Evolutionary conservation across 805 yeast genomes (phyloP).

Genomic region (Candida pini): DNA sequence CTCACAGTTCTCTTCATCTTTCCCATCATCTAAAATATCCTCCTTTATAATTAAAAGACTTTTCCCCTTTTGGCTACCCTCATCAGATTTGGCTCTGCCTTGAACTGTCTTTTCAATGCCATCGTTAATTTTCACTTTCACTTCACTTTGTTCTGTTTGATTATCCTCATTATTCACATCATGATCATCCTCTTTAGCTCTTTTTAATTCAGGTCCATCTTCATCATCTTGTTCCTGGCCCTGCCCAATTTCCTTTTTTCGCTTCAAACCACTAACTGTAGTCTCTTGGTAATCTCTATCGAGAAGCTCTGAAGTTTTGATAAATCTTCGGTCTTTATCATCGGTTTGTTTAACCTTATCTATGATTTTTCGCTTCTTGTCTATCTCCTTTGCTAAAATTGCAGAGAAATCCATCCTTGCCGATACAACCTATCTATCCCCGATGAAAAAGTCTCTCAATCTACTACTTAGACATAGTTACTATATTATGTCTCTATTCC

Average conservation of each 20-base stretch:
- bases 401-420: constrained; percentile 43
- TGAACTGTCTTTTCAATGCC: background rate
- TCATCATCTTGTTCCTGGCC: constrained; percentile 2
- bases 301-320: constrained; percentile 9
- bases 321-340: constrained; percentile 1
- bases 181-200: constrained; percentile 1
- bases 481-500: too few species aligned
- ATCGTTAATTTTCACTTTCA: background rate
- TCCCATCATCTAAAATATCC: constrained; percentile 31
- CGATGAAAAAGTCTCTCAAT: too few species aligned
- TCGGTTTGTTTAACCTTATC: constrained; percentile 3
- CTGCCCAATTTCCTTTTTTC: constrained; percentile 1
- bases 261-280: background rate
- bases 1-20: too few species aligned
- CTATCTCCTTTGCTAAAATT: constrained; percentile 42
- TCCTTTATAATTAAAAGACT: constrained; percentile 14
- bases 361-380: constrained; percentile 33
- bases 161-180: background rate
- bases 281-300: constrained; percentile 7
- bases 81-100: background rate
- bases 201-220: background rate
- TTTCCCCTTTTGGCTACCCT: background rate
- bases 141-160: background rate
- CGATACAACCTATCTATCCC: too few species aligned
- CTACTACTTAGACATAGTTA: too few species aligned